Evolutionary conservation across 495 filamentous ascomycete genomes (phyloP), one percentile per base, ranked within the genome.

Genomic region (Aspergillus sparsus): DNA sequence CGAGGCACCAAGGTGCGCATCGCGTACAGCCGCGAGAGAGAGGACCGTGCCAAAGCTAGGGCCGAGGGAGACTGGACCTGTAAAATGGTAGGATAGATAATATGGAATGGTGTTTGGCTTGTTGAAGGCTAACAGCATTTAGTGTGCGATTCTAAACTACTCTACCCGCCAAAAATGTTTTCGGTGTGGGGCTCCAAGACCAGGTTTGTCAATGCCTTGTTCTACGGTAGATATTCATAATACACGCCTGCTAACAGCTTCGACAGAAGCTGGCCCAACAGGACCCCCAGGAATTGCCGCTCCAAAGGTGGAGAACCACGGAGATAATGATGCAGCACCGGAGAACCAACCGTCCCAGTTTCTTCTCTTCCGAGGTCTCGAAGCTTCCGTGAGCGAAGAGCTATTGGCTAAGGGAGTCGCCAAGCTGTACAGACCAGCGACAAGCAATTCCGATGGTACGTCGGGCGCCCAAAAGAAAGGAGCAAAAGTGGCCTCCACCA

Each of bases 41-140:
- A 83, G 44, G 82, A 85, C 57, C 71, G 78, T 58, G 72, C 72
- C 58, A 80, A 77, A 21, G 67, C 69, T 34, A 78, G 82, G 56
- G 79, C 78, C 0, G 88, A 87, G 21, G 87, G 87, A 31, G 88
- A 92, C 64, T 95, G 91, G 91, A 86, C 80, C 13, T 95, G 91
- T 65, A 77, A 83, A 54, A 82, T 83, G 65, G 89, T 93, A 67
- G 49, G n/a, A 45, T 6, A 7, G 47, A 44, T 18, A 12, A 33
- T 5, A 41, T 46, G 8, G 27, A 27, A 27, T 27, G 39, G 13
- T n/a, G n/a, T 39, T 32, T 33, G 9, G 41, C 7, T 12, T 16
- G 27, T 9, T 16, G 21, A 53, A 8, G 18, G 52, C 60, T 66
- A 32, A 67, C 18, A 41, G 21, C 18, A 7, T 35, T 10, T 15